Evolutionary conservation across 2,329 filamentous ascomycete genomes (phyloP), one percentile per base, ranked within the genome.

Genomic region (Alternaria rosae): DNA sequence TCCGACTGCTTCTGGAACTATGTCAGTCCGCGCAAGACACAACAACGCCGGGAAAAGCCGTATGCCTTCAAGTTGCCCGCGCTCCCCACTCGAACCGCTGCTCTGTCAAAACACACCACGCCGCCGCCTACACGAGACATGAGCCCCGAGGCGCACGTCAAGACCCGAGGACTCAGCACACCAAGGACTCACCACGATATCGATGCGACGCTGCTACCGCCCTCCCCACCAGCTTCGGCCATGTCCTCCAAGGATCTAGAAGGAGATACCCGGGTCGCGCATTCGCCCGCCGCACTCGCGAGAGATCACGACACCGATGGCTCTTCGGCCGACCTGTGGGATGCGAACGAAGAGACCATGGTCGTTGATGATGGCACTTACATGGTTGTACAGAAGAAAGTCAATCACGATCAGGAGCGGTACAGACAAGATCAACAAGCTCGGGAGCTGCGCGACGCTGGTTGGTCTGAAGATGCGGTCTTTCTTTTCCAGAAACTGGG

Each of bases 381-480:
- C 56, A 64, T 75, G 60, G 66, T 66, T 4, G 65, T 71, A 23
- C 58, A 68, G 26, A 76, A 74, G 54, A 48, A 45, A 3, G 60
- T 70, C 45, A 69, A 78, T 55, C 53, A 64, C 32, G 62, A 73
- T 21, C 57, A 67, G 21, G 74, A 76, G 65, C 68, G 68, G 21
- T 44, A 64, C 51, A 62, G 72, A 48, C 69, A 69, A 10, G 69
- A 75, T 9, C 59, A 65, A 8, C 70, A 80, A 52, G 75, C 66
- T 7, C 63, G 65, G 6, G 68, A 74, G 26, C 72, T 85, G 6
- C 80, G 81, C 4, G 68, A 73, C 11, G 78, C 78, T 25, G 81
- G 83, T 45, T 88, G 84, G 84, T 79, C 81, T 4, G 78, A 83
- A 25, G 83, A 84, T 54, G 85, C 87, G 57, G 82, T 84, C 42